phyloP scores from a whole-genome alignment of 345 rosid genomes.

The Arabidopsis arenosa region DNA sequence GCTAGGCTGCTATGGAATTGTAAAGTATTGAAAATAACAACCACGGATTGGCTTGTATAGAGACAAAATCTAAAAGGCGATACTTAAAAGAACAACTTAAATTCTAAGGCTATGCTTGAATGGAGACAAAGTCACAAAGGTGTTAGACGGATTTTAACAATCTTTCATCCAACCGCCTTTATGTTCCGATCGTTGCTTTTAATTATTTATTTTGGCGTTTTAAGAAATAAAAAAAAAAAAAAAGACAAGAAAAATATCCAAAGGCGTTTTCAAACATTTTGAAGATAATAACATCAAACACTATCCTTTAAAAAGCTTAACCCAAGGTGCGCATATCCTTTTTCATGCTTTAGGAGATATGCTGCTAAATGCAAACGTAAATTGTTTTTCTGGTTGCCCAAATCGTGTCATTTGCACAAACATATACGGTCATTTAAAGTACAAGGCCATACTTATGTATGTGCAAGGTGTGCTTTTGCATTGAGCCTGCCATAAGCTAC shows the following conservation, averaged over 20 bases:
- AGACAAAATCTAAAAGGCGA: slow-evolving; percentile 2
- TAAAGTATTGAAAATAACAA: slow-evolving; percentile 1
- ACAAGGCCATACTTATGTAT: no score
- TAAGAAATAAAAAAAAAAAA: no score
- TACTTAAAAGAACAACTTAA: slow-evolving; percentile 1
- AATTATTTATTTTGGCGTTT: neutral
- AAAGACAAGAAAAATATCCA: neutral
- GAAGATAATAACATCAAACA: slow-evolving; percentile 10
- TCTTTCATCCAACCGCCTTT: slow-evolving; percentile 27
- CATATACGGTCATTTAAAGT: neutral
- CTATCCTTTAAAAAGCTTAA: neutral
- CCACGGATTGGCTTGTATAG: neutral
- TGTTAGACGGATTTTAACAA: neutral
- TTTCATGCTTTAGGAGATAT: neutral
- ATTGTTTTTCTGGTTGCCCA: neutral
- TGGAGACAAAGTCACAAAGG: neutral
- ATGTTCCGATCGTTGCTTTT: slow-evolving; percentile 2
- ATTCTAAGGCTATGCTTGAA: neutral
- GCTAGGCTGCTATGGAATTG: neutral
- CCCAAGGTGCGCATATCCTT: neutral
- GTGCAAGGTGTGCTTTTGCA: no score
- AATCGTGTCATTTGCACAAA: neutral
- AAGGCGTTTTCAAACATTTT: neutral
- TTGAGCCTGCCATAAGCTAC: neutral
- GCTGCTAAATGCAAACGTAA: neutral